Evolutionary conservation across 345 rosid genomes (phyloP), one percentile per base, ranked within the genome.

Genomic region (Populus euphratica): DNA sequence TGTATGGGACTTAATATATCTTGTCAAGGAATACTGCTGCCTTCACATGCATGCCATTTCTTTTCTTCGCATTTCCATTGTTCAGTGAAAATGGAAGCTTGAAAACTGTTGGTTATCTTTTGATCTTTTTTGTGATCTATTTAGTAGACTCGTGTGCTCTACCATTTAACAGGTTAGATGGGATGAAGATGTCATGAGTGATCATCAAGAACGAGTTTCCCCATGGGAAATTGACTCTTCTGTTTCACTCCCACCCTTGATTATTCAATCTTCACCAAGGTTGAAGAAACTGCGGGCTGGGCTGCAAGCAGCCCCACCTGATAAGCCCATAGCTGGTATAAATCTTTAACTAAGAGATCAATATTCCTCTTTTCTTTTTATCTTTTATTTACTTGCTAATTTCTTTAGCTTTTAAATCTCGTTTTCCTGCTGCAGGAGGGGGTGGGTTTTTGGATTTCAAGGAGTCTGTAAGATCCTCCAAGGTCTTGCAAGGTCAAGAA

Each of bases 401-500:
- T 56, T 44, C 21, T 21, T 21, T 17, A 41, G 2, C 43, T 39
- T 18, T 71, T 50, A 59, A 41, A 59, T 69, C 62, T 65, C 44
- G 49, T 68, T 59, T 74, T 66, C 62, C 75, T 86, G 81, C 77
- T 75, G 87, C 87, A 80, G 89, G 86, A 78, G 83, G 89, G 81
- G 86, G 86, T 75, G 77, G 89, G 73, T 80, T 86, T 87, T 79
- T 88, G 87, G 97, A 90, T 96, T 92, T 91, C 82, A 93, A 91
- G 93, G 98, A 87, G 78, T 91, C 94, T 27, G 67, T 88, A 64
- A 84, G 93, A 88, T 90, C 95, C 94, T 94, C 97, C 85, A 91
- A 94, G 98, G 97, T 94, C 97, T 94, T 94, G 97, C 98, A 93
- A 93, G 98, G 98, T 94, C 98, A 94, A 94, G 98, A 94, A 94